Conservation (phyloP, 495 filamentous ascomycete genomes). For the Penicillium steckii region DNA sequence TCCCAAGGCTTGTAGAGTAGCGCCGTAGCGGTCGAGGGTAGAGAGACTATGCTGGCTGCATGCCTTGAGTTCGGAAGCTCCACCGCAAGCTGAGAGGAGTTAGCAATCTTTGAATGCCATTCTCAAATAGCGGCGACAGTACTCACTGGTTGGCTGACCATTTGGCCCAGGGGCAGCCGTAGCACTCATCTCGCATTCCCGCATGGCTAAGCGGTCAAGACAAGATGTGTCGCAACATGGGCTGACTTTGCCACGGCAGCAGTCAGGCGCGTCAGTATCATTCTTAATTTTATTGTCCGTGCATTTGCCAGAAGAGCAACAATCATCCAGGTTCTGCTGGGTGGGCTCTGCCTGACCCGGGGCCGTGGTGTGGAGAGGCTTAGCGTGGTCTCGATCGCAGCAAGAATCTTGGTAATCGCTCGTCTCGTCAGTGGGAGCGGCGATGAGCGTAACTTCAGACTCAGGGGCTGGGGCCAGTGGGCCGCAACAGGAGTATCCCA, state of each 20-base stretch:
- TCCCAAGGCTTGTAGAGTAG: constrained; percentile 46
- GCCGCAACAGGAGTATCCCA: constrained; percentile 1
- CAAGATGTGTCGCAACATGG: constrained; percentile 44
- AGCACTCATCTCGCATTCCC: constrained; percentile 26
- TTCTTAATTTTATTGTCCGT: neutral
- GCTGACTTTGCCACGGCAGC: constrained; percentile 35
- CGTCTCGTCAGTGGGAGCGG: neutral
- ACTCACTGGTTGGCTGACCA: constrained; percentile 6
- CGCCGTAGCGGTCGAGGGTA: constrained; percentile 33
- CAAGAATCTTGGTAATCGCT: neutral
- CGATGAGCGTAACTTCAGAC: neutral
- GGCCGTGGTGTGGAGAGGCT: constrained; percentile 1
- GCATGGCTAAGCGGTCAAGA: constrained; percentile 47
- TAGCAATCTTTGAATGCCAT: constrained; percentile 1
- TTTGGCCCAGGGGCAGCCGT: constrained; percentile 1
- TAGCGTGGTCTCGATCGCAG: neutral
- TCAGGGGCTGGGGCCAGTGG: constrained; percentile 4
- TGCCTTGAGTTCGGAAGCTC: constrained; percentile 17
- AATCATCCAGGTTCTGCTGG: neutral
- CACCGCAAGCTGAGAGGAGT: constrained; percentile 11
- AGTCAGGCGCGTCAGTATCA: constrained; percentile 18
- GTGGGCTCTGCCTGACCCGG: neutral
- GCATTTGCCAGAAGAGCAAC: constrained; percentile 1
- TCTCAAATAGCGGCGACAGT: neutral
- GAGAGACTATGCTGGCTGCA: constrained; percentile 31